phyloP scores from a whole-genome alignment of 1,139 yeast species.

The Zygoascus sp. region DNA sequence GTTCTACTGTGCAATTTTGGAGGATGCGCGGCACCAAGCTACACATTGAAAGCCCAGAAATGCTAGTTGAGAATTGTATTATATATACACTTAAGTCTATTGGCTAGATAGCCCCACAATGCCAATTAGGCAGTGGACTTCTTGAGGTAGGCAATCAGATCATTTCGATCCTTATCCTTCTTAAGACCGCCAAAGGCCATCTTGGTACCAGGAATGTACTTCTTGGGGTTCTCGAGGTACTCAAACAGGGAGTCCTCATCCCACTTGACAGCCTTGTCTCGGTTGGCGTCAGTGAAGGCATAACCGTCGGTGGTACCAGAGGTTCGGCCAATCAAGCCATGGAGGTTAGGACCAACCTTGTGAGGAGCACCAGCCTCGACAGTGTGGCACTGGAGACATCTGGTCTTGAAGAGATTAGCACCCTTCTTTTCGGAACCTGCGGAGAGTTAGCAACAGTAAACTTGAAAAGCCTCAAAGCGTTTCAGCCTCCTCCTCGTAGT shows the following conservation, averaged over 20 bases:
- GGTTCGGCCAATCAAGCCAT: conserved; percentile 87
- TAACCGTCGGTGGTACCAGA: conserved; percentile 91
- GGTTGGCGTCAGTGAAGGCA: conserved; percentile 98
- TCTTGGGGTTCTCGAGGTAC: conserved; percentile 99
- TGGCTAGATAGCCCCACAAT: too few relatives aligned
- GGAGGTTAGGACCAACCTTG: conserved; percentile 98
- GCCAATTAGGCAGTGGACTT: conserved; percentile 53
- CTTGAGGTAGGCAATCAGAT: conserved; percentile 84
- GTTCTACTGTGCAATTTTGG: too few relatives aligned
- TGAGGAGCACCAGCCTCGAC: conserved; percentile 93
- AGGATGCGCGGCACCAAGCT: too few relatives aligned
- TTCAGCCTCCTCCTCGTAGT: too few relatives aligned
- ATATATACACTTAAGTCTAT: too few relatives aligned
- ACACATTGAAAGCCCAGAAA: too few relatives aligned
- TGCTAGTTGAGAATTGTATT: too few relatives aligned
- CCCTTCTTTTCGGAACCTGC: conserved; percentile 91
- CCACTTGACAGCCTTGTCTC: conserved; percentile 92
- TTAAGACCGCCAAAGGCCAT: conserved; percentile 99
- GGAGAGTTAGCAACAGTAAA: not conserved
- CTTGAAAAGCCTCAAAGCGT: too few relatives aligned
- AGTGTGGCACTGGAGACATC: conserved; percentile 99
- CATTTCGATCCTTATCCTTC: conserved; percentile 99
- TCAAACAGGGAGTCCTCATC: conserved; percentile 82
- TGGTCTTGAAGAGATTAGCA: conserved; percentile 95
- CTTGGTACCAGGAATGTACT: conserved; percentile 99